Percentiles rank a stretch among this genome's conserved stretches.
Evolutionary conservation across 2,329 filamentous ascomycete genomes (phyloP).

Genomic region (Aureobasidium sp.): DNA sequence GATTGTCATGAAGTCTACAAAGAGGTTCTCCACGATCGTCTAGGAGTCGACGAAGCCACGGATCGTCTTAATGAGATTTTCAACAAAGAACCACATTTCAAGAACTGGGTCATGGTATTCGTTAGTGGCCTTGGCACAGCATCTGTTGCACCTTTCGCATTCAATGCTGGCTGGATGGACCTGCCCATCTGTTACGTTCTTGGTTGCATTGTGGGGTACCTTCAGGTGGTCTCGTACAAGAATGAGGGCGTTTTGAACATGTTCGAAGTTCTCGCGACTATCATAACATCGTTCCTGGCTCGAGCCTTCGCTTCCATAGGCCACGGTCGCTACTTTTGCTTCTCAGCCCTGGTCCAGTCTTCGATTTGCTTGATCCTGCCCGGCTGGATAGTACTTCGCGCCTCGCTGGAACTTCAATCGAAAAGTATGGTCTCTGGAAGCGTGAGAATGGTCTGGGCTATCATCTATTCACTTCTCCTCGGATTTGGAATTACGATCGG

Average conservation of each 20-base stretch:
- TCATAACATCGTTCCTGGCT: slow-evolving; percentile 44
- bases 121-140: slow-evolving; percentile 71
- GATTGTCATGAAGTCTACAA: slow-evolving; percentile 76
- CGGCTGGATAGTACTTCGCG: slow-evolving; percentile 46
- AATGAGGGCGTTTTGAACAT: slow-evolving; percentile 61
- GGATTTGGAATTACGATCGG: slow-evolving; percentile 46
- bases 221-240: slow-evolving; percentile 67
- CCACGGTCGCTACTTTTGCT: slow-evolving; percentile 41
- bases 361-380: slow-evolving; percentile 45
- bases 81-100: slow-evolving; percentile 49
- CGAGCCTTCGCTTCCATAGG: slow-evolving; percentile 44
- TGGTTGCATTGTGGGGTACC: slow-evolving; percentile 63
- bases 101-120: slow-evolving; percentile 45
- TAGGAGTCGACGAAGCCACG: slow-evolving; percentile 64
- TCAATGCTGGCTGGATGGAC: slow-evolving; percentile 69
- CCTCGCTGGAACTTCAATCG: slow-evolving; percentile 43
- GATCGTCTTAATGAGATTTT: slow-evolving; percentile 57
- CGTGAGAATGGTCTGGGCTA: slow-evolving; percentile 48
- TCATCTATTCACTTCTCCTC: slow-evolving; percentile 48
- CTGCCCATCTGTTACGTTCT: slow-evolving; percentile 70
- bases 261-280: slow-evolving; percentile 43
- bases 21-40: slow-evolving; percentile 70
- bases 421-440: slow-evolving; percentile 43
- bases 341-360: slow-evolving; percentile 45
- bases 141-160: slow-evolving; percentile 72